Base-by-base conservation (phyloP, 2,329 filamentous ascomycete species). In the Hymenoscyphus infarciens region DNA sequence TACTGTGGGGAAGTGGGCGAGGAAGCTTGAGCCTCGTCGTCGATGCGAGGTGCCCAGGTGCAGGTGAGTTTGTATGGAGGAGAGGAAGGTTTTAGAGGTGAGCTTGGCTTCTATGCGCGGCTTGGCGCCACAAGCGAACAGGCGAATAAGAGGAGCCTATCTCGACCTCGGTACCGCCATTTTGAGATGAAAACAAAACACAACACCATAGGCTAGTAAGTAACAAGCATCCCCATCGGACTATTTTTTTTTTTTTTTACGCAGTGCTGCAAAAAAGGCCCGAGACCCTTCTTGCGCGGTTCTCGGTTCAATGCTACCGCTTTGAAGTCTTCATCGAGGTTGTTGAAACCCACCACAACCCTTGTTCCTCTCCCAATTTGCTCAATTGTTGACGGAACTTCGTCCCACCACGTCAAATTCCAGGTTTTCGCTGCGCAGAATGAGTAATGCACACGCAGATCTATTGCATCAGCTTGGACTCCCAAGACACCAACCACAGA, bases 381-480 rank as follows among this genome's bases (percentile, higher is more conserved):
- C 25, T 52, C 45, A 13, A 11, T 13, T 52, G 16, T 52, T 22
- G 15, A 27, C 31, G 13, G 42, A 27, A 15, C 31, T 22, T 39
- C n/a, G 29, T 19, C 33, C 56, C 22, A 13, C 56, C 13, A 38
- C 35, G 13, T 38, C 31, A 13, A 39, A 22, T 27, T 45, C 35
- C 19, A 38, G 15, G 15, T 19, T 22, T 35, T 5, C 7, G 10
- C 15, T 25, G 6, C 45, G 16, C 19, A 25, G 27, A 49, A 52
- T 59, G n/a, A 35, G 8, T 27, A 52, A 60, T 60, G n/a, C 31
- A 10, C 11, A 5, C 13, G 7, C 2, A 13, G 31, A 55, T 42
- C 33, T 55, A 35, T 25, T 39, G 49, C 52, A 27, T 52, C 49
- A 31, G 59, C 59, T 55, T 39, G 59, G 52, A 42, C 57, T 52